Evolutionary conservation across 306 rosid genomes (phyloP), one percentile per base, ranked within the genome.

Genomic region (Corylus avellana): DNA sequence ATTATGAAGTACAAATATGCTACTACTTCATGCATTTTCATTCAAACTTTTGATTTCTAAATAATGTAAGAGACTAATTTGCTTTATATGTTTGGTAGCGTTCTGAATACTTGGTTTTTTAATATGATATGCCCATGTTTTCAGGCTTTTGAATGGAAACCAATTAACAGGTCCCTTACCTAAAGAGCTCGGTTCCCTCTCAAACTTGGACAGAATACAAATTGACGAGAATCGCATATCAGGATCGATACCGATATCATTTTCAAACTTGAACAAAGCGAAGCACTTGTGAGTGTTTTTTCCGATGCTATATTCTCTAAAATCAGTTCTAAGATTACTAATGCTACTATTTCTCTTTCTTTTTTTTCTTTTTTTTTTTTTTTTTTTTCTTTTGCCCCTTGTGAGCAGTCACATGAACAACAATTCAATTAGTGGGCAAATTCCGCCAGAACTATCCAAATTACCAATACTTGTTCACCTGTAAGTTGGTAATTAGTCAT

Each of bases 111-210:
- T 17, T 39, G 7, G 0, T 39, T 22, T 4, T 64, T n/a, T 71
- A 70, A 16, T 59, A 62, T 35, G 39, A 51, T 37, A n/a, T 49
- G 70, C 46, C 46, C 80, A 46, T 73, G 37, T 80, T 56, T 70
- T 25, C 87, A 88, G 91, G 82, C 87, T 85, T 70, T 81, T 88
- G 69, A 88, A 77, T 79, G 91, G 91, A 76, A 88, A 88, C 66
- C 59, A 58, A 22, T 56, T 88, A 17, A 66, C 89, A 2, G 91
- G 91, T 69, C 9, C 86, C 75, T 73, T 88, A 71, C 91, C 91
- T 0, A 83, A 85, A 7, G 87, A 88, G 81, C 87, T 88, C 12
- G 89, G 91, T n/a, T 25, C 78, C 58, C 91, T 88, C 76, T 14
- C 72, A 73, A 81, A 83, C 6, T 74, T 88, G 50, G 70, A 50